A percentile compares a stretch with the other conserved stretches of the same genome.
phyloP scores from a whole-genome alignment of 192 early-diverging fungal genomes.

The Coemansia guatemalensis region DNA sequence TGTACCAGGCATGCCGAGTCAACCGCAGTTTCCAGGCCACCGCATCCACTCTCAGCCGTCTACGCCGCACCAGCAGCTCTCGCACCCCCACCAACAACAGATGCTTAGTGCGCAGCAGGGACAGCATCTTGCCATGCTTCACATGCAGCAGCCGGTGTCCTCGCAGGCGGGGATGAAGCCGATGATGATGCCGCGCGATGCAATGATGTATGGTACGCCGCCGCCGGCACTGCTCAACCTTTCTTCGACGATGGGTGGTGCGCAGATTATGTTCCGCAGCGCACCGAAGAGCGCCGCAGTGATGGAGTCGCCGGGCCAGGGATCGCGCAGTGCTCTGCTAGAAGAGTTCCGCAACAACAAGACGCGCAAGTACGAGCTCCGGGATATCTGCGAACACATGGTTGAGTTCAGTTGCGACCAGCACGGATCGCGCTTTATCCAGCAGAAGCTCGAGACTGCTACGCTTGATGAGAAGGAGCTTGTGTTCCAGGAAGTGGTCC shows the following conservation, averaged over 20 bases:
- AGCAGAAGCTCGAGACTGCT: constrained; percentile 95
- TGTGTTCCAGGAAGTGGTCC: constrained; percentile 95
- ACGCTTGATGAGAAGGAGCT: constrained; percentile 92
- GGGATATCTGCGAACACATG: constrained; percentile 91
- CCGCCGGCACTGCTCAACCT: constrained; percentile 39
- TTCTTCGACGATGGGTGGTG: constrained; percentile 18
- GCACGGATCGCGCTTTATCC: constrained; percentile 98
- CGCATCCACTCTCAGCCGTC: constrained; percentile 42
- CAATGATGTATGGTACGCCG: constrained; percentile 49
- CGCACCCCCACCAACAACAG: constrained; percentile 37
- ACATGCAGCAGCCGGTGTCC: constrained; percentile 26
- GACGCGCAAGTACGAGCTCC: constrained; percentile 94
- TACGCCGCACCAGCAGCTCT: constrained; percentile 36
- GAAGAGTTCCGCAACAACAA: constrained; percentile 99
- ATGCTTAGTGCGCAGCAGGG: constrained; percentile 10
- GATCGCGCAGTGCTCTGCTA: constrained; percentile 78
- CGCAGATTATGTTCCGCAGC: constrained; percentile 36
- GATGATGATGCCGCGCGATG: constrained; percentile 29
- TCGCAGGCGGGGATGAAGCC: constrained; percentile 14
- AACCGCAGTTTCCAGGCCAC: constrained; percentile 19
- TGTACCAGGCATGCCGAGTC: constrained; percentile 15
- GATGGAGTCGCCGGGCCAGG: constrained; percentile 57
- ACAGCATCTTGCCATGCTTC: constrained; percentile 20
- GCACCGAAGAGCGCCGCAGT: constrained; percentile 35
- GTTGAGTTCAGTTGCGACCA: constrained; percentile 99